Evolutionary conservation across 495 filamentous ascomycete species (phyloP).

Genomic region (Jackrogersella minutella): DNA sequence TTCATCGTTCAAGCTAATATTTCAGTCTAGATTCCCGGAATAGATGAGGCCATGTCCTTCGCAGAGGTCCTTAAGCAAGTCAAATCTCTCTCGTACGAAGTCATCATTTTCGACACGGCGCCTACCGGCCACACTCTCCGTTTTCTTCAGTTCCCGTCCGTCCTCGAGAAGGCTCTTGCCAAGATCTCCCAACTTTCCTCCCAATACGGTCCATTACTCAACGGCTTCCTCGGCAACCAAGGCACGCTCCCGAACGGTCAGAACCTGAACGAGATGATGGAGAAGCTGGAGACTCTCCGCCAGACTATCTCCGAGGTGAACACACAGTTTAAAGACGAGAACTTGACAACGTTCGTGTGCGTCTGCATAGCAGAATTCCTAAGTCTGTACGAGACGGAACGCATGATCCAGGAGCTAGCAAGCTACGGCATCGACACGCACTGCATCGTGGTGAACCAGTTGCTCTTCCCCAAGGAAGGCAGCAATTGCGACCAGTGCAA

Average conservation of each 20-base stretch:
- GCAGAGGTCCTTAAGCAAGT: constrained; percentile 99
- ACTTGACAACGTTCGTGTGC: constrained; percentile 96
- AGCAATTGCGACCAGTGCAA: constrained; percentile 95
- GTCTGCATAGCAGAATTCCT: constrained; percentile 99
- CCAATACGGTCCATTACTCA: constrained; percentile 96
- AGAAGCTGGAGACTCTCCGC: constrained; percentile 91
- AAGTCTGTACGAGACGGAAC: constrained; percentile 96
- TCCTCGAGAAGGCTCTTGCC: constrained; percentile 96
- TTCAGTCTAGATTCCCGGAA: constrained; percentile 82
- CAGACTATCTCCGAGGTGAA: constrained; percentile 96
- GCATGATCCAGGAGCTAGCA: constrained; percentile 98
- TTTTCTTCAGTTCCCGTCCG: constrained; percentile 98
- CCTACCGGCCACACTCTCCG: constrained; percentile 99
- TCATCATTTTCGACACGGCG: constrained; percentile 98
- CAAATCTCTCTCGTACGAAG: constrained; percentile 98
- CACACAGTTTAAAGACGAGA: constrained; percentile 95
- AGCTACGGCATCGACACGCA: constrained; percentile 96
- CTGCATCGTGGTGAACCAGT: constrained; percentile 96
- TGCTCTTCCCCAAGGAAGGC: constrained; percentile 88
- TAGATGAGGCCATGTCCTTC: constrained; percentile 99
- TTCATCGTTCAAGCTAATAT: constrained; percentile 25
- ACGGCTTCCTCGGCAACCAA: constrained; percentile 85
- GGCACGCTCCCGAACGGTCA: constrained; percentile 86
- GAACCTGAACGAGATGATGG: constrained; percentile 88
- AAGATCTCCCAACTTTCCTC: constrained; percentile 93